Conservation (phyloP, 768 basidiomycete genomes). For the Boletales sp. region DNA sequence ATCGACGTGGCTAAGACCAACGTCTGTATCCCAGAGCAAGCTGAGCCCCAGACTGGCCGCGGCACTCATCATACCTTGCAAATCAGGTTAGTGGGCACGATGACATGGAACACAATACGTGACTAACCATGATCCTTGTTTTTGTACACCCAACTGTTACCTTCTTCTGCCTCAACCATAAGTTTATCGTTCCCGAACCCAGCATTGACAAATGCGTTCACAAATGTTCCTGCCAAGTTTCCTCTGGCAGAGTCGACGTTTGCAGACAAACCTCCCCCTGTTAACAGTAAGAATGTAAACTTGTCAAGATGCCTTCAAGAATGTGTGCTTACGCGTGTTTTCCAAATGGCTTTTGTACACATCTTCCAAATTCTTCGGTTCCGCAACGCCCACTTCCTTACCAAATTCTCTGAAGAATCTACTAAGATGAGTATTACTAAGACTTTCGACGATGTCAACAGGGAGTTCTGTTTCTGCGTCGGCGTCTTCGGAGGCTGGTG, state of each 20-base stretch:
- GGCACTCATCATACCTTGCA: conserved; percentile 92
- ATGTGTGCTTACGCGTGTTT: conserved; percentile 61
- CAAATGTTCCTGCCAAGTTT: conserved; percentile 94
- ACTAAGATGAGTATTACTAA: conserved; percentile 85
- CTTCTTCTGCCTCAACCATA: conserved; percentile 95
- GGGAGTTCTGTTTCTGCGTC: conserved; percentile 65
- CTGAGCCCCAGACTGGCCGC: conserved; percentile 91
- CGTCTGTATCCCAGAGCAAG: conserved; percentile 94
- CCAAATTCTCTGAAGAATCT: conserved; percentile 86
- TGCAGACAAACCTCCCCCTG: conserved; percentile 63
- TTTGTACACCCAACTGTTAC: conserved; percentile 99
- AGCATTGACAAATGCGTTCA: conserved; percentile 98
- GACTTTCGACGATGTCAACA: conserved; percentile 79
- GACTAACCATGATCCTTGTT: conserved; percentile 92
- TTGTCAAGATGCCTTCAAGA: background rate
- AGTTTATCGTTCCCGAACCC: conserved; percentile 98
- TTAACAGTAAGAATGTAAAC: background rate
- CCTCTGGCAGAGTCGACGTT: conserved; percentile 91
- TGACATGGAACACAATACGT: background rate
- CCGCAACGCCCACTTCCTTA: conserved; percentile 86
- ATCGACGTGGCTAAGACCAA: conserved; percentile 91
- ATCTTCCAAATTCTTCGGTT: conserved; percentile 91
- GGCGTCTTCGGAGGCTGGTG: conserved; percentile 44
- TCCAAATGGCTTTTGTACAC: conserved; percentile 97
- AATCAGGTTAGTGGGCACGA: conserved; percentile 2